Percentiles rank a stretch among this genome's conserved stretches.
Conservation (phyloP, 75 land plant genomes). For the Pinus tabuliformis region DNA sequence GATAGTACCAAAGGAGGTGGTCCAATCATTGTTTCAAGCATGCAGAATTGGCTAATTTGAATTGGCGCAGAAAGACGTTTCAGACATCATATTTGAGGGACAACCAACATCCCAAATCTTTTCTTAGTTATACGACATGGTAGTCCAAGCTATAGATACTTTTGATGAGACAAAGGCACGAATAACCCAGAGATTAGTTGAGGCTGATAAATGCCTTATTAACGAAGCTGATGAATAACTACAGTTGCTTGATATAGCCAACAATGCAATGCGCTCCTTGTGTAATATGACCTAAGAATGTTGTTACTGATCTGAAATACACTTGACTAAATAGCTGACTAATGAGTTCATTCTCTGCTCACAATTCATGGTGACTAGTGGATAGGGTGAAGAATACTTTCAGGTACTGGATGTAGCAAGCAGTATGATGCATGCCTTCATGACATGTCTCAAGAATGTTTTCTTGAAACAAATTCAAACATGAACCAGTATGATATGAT, state of each 20-base stretch:
- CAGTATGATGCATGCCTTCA: no score
- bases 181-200: constrained; percentile 40
- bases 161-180: constrained; percentile 78
- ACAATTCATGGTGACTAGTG: no score
- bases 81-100: constrained; percentile 18
- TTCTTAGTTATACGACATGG: constrained; percentile 79
- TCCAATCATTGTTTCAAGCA: constrained; percentile 54
- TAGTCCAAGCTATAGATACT: constrained; percentile 62
- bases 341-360: no score
- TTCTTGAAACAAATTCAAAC: no score
- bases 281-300: constrained; percentile 67
- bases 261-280: constrained; percentile 77
- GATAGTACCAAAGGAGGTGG: constrained; percentile 70
- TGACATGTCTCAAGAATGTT: no score
- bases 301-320: constrained; percentile 1
- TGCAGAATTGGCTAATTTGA: constrained; percentile 91
- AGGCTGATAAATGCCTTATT: constrained; percentile 53
- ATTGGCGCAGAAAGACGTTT: constrained; percentile 46
- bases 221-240: constrained; percentile 97
- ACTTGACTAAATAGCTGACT: no score
- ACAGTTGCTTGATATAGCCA: constrained; percentile 83
- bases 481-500: no score
- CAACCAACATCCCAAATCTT: constrained; percentile 90
- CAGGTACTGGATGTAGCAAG: no score
- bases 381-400: no score